phyloP scores from a whole-genome alignment of 257 asterid species.

The Solanum etuberosum region DNA sequence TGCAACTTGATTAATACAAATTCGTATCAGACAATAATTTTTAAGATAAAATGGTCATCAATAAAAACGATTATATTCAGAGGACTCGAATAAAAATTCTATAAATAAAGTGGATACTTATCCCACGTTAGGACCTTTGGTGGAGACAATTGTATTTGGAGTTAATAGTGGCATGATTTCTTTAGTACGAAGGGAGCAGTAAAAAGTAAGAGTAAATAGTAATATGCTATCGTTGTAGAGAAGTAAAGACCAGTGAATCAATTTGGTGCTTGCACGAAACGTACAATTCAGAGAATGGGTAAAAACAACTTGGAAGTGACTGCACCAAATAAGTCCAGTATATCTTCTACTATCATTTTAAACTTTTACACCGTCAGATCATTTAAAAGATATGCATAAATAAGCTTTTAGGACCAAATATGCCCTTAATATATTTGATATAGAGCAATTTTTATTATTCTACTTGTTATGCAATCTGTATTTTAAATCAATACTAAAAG shows the following conservation, averaged over 20 bases:
- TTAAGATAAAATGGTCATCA: neutral
- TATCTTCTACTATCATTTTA: neutral
- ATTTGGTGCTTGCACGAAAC: neutral
- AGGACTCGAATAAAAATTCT: neutral
- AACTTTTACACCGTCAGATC: rapidly evolving
- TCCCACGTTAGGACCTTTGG: neutral
- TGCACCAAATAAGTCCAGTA: neutral
- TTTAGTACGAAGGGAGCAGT: neutral
- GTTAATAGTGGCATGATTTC: neutral
- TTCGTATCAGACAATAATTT: rapidly evolving
- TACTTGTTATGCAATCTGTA: no score
- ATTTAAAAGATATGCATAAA: neutral
- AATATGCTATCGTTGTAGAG: neutral
- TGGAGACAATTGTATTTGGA: neutral
- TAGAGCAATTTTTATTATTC: neutral
- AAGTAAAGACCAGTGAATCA: neutral
- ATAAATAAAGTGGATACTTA: neutral
- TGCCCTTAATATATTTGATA: neutral
- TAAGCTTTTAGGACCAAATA: neutral
- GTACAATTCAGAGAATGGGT: neutral
- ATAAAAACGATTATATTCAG: neutral
- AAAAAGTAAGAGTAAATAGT: neutral
- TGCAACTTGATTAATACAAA: neutral
- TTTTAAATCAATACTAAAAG: no score
- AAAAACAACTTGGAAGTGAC: neutral